Evolutionary conservation across 225 moss, liverwort and hornwort genomes (phyloP), one percentile per base, ranked within the genome.

Genomic region (Pseudisothecium myosuroides): DNA sequence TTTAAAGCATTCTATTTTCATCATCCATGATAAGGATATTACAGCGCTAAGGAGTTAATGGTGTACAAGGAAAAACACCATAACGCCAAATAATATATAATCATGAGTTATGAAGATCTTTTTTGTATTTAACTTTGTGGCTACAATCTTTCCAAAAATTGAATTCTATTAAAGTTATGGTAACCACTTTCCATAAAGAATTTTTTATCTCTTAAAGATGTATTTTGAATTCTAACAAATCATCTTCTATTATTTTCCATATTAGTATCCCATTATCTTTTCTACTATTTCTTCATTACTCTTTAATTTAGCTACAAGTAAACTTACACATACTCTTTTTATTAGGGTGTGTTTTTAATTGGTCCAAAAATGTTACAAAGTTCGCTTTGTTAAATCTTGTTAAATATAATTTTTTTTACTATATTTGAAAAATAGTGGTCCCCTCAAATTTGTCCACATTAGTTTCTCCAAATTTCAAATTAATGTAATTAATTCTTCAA

Each of bases 41-140:
- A 11, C 3, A 21, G 12, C 1, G 2, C 20, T 49, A 12, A 20
- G 3, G 12, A 0, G 1, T 49, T 32, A 49, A 32, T 32, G 12
- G 12, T 12, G 0, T 32, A 32, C 4, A 75, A 73, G 0, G 12
- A 13, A 1, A 31, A 63, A 0, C 5, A 34, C 2, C 5, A 34
- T 36, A 49, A 49, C 1, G 0, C 12, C 17, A 64, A 36, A 26
- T 36, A 32, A 76, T 36, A 22, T 5, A 52, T 21, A 2, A 50
- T 56, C 17, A n/a, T 56, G 11, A 55, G 0, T 56, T 5, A 56
- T 56, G 5, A 24, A 7, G 7, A 79, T 39, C 17, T 0, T 7
- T 56, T 24, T 27, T 37, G 7, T n/a, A 50, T 64, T 16, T 16
- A 59, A 36, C 18, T 22, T 50, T 50, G 22, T 50, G 1, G 5